Evolutionary conservation across 1,284 basidiomycete genomes (phyloP).

Genomic region (Sphagnurus paluster): DNA sequence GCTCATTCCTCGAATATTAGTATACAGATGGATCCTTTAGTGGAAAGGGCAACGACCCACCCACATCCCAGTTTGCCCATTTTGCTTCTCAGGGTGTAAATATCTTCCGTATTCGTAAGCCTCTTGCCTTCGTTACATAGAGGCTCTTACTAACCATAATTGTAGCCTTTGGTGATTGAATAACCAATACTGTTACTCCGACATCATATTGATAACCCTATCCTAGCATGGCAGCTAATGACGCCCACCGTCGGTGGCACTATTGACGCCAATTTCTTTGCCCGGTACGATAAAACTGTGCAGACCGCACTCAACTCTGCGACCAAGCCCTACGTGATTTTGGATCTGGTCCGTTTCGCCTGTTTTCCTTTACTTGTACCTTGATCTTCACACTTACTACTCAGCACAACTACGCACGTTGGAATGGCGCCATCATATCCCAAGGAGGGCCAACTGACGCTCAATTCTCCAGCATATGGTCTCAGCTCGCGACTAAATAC

Average conservation of each 20-base stretch:
- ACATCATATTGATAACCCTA: slow-evolving; percentile 9
- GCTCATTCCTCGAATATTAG: slow-evolving; percentile 13
- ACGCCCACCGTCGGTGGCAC: slow-evolving; percentile 47
- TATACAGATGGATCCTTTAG: slow-evolving; percentile 37
- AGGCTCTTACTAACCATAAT: background rate
- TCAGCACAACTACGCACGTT: slow-evolving; percentile 54
- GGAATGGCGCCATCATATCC: slow-evolving; percentile 48
- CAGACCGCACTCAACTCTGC: slow-evolving; percentile 47
- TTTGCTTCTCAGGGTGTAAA: slow-evolving; percentile 47
- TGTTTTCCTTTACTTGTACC: background rate
- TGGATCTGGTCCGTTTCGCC: slow-evolving; percentile 39
- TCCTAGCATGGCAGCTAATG: slow-evolving; percentile 49
- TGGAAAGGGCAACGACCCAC: slow-evolving; percentile 28
- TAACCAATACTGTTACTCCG: background rate
- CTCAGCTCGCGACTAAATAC: slow-evolving; percentile 53
- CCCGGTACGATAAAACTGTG: slow-evolving; percentile 47
- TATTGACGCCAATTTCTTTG: slow-evolving; percentile 46
- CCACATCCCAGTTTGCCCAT: slow-evolving; percentile 41
- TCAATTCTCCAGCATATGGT: slow-evolving; percentile 54
- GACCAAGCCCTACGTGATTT: slow-evolving; percentile 45
- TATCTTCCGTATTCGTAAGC: slow-evolving; percentile 44
- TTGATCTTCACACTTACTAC: background rate
- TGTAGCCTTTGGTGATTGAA: slow-evolving; percentile 12
- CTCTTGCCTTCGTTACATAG: background rate
- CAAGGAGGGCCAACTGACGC: slow-evolving; percentile 55